Conservation (phyloP, 1,284 basidiomycete species). For the Microbotryum lychnidis-dioicae region DNA sequence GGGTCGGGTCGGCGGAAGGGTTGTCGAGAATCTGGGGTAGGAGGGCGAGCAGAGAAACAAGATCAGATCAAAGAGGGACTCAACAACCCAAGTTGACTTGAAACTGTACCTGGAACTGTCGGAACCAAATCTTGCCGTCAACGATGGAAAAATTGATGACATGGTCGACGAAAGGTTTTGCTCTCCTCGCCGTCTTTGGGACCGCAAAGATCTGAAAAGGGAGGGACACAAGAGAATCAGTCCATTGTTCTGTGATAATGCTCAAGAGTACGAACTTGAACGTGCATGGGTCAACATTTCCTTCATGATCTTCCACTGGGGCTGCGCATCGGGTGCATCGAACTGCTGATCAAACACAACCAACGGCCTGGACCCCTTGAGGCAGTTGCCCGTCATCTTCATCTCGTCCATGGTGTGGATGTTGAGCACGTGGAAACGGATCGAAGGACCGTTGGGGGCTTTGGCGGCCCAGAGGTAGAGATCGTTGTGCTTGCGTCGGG, state of each 20-base stretch:
- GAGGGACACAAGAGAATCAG: not conserved
- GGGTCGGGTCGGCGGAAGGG: constrained; percentile 51
- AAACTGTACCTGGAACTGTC: constrained; percentile 77
- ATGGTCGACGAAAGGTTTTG: constrained; percentile 98
- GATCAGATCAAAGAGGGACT: not conserved
- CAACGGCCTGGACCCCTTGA: constrained; percentile 88
- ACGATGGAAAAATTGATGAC: constrained; percentile 91
- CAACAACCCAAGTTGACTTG: too few relatives aligned
- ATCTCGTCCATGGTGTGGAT: constrained; percentile 99
- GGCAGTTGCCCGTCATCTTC: constrained; percentile 98
- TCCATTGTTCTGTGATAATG: not conserved
- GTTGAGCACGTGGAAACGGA: constrained; percentile 97
- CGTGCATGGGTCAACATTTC: constrained; percentile 46
- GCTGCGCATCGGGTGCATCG: constrained; percentile 54
- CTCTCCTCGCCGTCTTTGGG: constrained; percentile 74
- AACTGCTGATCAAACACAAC: constrained; percentile 89
- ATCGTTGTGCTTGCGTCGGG: constrained; percentile 79
- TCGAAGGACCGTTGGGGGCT: constrained; percentile 92
- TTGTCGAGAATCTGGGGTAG: constrained; percentile 47
- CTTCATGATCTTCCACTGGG: constrained; percentile 83
- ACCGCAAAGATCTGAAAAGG: constrained; percentile 78
- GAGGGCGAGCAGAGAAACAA: too few relatives aligned
- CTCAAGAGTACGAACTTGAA: not conserved
- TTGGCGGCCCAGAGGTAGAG: constrained; percentile 95
- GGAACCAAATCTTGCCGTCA: constrained; percentile 97